Conservation (phyloP, 495 filamentous ascomycete genomes). For the Aspergillus sparsus region DNA sequence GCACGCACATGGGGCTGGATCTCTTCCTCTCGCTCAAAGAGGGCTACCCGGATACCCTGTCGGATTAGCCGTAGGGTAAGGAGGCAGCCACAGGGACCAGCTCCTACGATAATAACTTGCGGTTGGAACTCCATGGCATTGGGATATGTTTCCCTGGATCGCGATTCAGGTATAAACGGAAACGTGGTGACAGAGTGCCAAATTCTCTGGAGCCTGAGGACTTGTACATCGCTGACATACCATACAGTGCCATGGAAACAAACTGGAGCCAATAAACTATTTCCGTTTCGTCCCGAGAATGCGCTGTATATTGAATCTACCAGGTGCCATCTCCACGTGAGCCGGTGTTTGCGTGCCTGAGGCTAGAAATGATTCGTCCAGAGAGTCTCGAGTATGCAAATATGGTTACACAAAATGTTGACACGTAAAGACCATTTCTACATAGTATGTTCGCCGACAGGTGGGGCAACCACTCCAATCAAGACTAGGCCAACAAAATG, state of each 20-base stretch:
- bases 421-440: not conserved
- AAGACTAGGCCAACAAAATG: not conserved
- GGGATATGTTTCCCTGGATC: not conserved
- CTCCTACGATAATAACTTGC: not conserved
- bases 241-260: not conserved
- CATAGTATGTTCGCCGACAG: not conserved
- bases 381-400: not conserved
- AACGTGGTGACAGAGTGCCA: not conserved
- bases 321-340: not conserved
- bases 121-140: not conserved
- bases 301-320: not conserved
- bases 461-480: not conserved
- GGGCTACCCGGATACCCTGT: not conserved
- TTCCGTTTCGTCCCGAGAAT: not conserved
- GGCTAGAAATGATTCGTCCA: not conserved
- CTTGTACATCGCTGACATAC: not conserved
- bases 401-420: not conserved
- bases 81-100: not conserved
- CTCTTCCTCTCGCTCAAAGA: not conserved
- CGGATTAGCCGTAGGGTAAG: not conserved
- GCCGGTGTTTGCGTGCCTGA: not conserved
- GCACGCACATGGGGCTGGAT: not conserved
- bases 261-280: not conserved
- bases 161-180: not conserved
- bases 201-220: not conserved